These are phyloP conservation scores for Hibiscus trionum DNA, from an alignment of 345 rosid species.

Conservation along the genomic window DNA sequence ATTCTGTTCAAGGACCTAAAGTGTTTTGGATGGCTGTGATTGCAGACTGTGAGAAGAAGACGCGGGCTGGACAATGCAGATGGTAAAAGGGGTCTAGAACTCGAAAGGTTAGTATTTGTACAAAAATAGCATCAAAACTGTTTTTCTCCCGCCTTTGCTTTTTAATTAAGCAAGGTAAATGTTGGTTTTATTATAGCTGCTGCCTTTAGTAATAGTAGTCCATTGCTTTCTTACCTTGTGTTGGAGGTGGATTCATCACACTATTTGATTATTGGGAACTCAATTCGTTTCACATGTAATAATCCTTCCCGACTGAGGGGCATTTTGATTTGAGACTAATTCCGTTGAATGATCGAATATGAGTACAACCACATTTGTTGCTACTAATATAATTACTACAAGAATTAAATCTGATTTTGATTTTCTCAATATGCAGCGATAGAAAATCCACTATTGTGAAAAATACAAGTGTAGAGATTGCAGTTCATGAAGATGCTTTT, in stretches of 20 bases:
- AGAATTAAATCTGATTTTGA: background rate
- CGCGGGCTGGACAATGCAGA: conserved; percentile 3
- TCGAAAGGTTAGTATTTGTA: conserved; percentile 22
- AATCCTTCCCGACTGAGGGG: background rate
- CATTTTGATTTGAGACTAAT: background rate
- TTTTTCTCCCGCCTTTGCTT: no score
- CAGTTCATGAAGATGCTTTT: conserved; percentile 32
- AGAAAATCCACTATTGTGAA: conserved; percentile 33
- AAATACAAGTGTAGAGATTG: conserved; percentile 44
- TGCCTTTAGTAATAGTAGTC: no score
- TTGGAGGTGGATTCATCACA: no score
- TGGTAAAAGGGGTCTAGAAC: conserved; percentile 6
- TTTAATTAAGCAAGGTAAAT: no score
- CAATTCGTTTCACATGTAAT: background rate
- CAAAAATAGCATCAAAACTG: background rate
- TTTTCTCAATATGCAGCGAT: conserved; percentile 21
- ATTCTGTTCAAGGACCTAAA: conserved; percentile 1
- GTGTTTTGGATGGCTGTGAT: background rate
- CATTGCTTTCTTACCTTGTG: no score
- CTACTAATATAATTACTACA: background rate
- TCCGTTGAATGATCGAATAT: background rate
- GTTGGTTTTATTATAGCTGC: no score
- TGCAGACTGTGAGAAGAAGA: conserved; percentile 19
- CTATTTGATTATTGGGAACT: no score
- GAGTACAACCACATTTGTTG: background rate